Evolutionary conservation across 1,139 yeast species (phyloP).

Genomic region (Nakaseomyces glabratus): DNA sequence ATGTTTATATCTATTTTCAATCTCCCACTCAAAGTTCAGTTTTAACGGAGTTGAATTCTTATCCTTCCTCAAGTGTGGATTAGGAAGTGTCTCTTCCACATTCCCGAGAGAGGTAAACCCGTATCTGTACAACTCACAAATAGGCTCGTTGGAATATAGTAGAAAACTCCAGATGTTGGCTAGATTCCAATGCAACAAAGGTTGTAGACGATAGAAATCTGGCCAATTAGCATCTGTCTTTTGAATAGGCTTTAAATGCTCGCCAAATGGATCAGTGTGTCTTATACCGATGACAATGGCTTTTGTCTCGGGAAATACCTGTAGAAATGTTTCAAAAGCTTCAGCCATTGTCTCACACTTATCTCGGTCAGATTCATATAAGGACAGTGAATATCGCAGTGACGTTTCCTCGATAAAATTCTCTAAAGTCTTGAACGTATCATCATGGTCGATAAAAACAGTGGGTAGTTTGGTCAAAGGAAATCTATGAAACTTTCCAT

Average conservation of each 20-base stretch:
- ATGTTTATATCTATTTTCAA: slow-evolving; percentile 14
- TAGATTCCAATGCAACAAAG: slow-evolving; percentile 30
- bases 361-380: slow-evolving; percentile 22
- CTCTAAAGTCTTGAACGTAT: slow-evolving; percentile 25
- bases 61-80: slow-evolving; percentile 20
- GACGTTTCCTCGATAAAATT: slow-evolving; percentile 22
- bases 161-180: slow-evolving; percentile 30
- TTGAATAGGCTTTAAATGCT: slow-evolving; percentile 23
- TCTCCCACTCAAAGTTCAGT: slow-evolving; percentile 25
- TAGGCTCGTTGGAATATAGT: slow-evolving; percentile 29
- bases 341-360: slow-evolving; percentile 21
- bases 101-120: slow-evolving; percentile 32
- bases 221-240: slow-evolving; percentile 32
- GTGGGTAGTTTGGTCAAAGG: slow-evolving; percentile 25
- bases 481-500: slow-evolving; percentile 19
- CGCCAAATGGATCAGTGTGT: slow-evolving; percentile 30
- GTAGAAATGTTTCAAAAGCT: slow-evolving; percentile 25
- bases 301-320: slow-evolving; percentile 22
- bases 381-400: slow-evolving; percentile 22
- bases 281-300: slow-evolving; percentile 30
- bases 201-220: slow-evolving; percentile 29
- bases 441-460: slow-evolving; percentile 27
- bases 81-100: slow-evolving; percentile 25
- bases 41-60: slow-evolving; percentile 4
- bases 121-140: slow-evolving; percentile 26